phyloP scores from a whole-genome alignment of 164 flowering plant genomes.

The Stephania japonica region DNA sequence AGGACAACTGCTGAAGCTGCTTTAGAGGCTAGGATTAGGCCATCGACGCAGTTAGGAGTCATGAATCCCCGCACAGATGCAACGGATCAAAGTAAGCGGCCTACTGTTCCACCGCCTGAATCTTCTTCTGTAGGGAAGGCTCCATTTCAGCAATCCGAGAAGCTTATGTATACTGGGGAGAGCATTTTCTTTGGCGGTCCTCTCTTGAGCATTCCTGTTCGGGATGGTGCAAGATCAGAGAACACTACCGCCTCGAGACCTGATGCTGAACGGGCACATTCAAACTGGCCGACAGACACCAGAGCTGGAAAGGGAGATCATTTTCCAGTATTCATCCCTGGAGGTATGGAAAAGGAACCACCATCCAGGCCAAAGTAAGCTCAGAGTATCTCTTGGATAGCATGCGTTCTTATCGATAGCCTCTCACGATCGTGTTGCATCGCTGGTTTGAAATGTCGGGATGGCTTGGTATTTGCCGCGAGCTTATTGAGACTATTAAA shows the following conservation, averaged over 20 bases:
- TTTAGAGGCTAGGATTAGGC: conserved; percentile 39
- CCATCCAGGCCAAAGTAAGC: conserved; percentile 28
- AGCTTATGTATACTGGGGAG: conserved; percentile 65
- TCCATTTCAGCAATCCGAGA: conserved; percentile 46
- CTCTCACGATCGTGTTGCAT: not conserved
- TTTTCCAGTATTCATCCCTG: conserved; percentile 75
- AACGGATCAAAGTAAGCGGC: conserved; percentile 28
- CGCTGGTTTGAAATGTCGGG: not conserved
- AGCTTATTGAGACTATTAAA: not conserved
- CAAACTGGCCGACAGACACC: conserved; percentile 32
- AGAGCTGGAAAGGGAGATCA: conserved; percentile 66
- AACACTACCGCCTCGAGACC: conserved; percentile 34
- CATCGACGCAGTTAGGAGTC: conserved; percentile 28
- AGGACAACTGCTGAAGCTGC: conserved; percentile 27
- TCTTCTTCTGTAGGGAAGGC: conserved; percentile 27
- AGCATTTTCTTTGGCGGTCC: conserved; percentile 96
- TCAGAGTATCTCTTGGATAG: not conserved
- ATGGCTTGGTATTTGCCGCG: not conserved
- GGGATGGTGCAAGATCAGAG: conserved; percentile 39
- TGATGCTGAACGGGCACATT: conserved; percentile 33
- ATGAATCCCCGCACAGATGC: conserved; percentile 25
- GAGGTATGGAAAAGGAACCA: conserved; percentile 31
- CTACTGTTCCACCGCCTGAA: conserved; percentile 28
- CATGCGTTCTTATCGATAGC: not conserved
- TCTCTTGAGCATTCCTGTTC: conserved; percentile 42